Conservation (phyloP, 2,329 filamentous ascomycete genomes). For the Celoporthe dispersa region DNA sequence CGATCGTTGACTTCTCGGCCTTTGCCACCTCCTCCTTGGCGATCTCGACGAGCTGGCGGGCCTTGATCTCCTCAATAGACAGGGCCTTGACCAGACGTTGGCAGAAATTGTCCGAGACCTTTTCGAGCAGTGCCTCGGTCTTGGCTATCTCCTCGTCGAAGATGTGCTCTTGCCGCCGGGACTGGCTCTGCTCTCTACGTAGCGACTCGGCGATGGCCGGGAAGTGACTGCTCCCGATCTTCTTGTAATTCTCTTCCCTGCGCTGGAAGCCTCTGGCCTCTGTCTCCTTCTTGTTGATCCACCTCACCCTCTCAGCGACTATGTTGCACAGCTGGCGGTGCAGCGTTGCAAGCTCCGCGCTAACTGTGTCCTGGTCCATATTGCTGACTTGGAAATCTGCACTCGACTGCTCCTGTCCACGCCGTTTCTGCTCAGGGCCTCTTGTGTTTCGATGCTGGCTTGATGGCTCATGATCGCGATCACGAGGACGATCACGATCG, state of each 20-base stretch:
- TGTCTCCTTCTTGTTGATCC: conserved; percentile 17
- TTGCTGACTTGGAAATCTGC: not conserved
- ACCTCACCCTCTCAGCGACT: conserved; percentile 17
- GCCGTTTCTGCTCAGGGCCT: not conserved
- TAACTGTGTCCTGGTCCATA: conserved; percentile 16
- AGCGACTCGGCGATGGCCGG: conserved; percentile 19
- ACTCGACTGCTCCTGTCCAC: not conserved
- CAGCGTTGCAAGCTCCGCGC: conserved; percentile 15
- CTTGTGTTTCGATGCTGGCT: not conserved
- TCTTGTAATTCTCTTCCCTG: conserved; percentile 19
- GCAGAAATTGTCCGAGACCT: not conserved
- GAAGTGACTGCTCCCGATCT: conserved; percentile 12
- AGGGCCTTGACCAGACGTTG: conserved; percentile 12
- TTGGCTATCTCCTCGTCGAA: conserved; percentile 19
- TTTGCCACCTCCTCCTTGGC: conserved; percentile 12
- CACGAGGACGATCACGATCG: too few relatives aligned
- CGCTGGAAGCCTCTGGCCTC: conserved; percentile 15
- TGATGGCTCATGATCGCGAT: not conserved
- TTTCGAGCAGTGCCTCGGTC: not conserved
- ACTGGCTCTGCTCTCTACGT: conserved; percentile 10
- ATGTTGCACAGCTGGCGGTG: conserved; percentile 12
- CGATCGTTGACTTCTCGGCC: not conserved
- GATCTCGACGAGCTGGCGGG: conserved; percentile 19
- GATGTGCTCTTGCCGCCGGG: conserved; percentile 9
- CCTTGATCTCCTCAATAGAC: conserved; percentile 23